Evolutionary conservation across 768 basidiomycete genomes (phyloP), one percentile per base, ranked within the genome.

Genomic region (Sarcomyxa edulis): DNA sequence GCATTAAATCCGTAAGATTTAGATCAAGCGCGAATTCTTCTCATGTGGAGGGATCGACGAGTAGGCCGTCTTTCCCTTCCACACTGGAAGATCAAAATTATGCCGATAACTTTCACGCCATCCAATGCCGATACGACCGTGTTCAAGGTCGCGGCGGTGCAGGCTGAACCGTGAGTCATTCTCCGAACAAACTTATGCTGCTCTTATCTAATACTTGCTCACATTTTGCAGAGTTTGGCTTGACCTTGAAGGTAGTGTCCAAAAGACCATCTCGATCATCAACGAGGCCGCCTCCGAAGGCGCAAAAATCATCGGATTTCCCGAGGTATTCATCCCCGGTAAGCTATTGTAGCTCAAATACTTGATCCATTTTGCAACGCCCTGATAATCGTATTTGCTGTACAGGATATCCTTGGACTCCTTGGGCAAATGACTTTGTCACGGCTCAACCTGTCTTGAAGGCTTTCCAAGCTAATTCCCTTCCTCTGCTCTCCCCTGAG

Each of bases 401-500:
- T n/a, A n/a, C n/a, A n/a, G n/a, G n/a, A n/a, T 59, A 59, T 42
- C 57, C 57, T 7, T 55, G 55, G 55, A 56, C 53, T 3, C 55
- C 55, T 15, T 59, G 57, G 57, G 52, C 53, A 5, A 54, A 59
- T 35, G 55, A 55, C 32, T 56, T 56, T 32, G 49, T 54, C 4
- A 44, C 48, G 6, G 49, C 52, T 25, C 50, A n/a, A n/a, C n/a
- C n/a, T n/a, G n/a, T 59, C 10, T 38, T 59, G 14, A 55, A 56
- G 27, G 39, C 52, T 33, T 59, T 56, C 25, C 57, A 59, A 31
- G 54, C 52, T 24, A 56, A 56, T 33, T 46, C 57, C 2, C 42
- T 59, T 10, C 48, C 55, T 7, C 48, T 59, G 5, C 57, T 56
- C 31, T 59, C 57, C 2, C 49, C 53, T 12, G 57, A 59, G 46